Percentiles rank a stretch among this genome's conserved stretches.
Conservation (phyloP, 1,284 basidiomycete species). For the Peniophora sp. region DNA sequence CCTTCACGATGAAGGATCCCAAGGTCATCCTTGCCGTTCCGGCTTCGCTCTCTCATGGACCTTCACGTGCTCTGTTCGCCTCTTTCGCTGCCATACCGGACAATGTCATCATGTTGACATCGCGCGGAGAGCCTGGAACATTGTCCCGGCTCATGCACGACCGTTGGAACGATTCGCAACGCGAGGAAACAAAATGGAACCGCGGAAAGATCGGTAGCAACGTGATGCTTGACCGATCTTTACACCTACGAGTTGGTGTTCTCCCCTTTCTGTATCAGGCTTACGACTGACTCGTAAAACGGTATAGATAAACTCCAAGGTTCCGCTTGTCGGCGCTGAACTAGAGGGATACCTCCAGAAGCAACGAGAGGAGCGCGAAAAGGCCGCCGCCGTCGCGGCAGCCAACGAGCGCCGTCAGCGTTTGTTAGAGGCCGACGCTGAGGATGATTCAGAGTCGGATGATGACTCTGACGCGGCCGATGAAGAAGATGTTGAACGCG, state of each 20-base stretch:
- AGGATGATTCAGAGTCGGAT: conserved; percentile 58
- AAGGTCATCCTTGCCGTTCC: conserved; percentile 94
- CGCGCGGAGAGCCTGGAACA: conserved; percentile 72
- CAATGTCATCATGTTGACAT: conserved; percentile 82
- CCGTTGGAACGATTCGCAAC: conserved; percentile 79
- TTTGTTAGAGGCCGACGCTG: conserved; percentile 86
- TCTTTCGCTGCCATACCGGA: conserved; percentile 76
- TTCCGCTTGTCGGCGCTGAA: conserved; percentile 81
- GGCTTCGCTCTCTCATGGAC: conserved; percentile 86
- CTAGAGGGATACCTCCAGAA: conserved; percentile 76
- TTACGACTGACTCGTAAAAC: conserved; percentile 1
- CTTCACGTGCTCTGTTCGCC: conserved; percentile 79
- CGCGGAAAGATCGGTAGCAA: conserved; percentile 82
- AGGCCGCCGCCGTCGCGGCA: conserved; percentile 82
- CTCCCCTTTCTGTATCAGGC: background rate
- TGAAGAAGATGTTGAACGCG: conserved; percentile 62
- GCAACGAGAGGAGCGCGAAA: conserved; percentile 78
- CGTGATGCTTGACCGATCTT: conserved; percentile 64
- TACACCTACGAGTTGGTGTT: conserved; percentile 56
- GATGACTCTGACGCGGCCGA: conserved; percentile 45
- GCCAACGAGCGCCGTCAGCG: conserved; percentile 77
- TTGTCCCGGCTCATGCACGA: conserved; percentile 77
- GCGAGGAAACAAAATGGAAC: conserved; percentile 76
- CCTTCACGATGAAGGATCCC: conserved; percentile 79
- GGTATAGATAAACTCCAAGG: conserved; percentile 78